A percentile compares a stretch with the other conserved stretches of the same genome.
Evolutionary conservation across 768 basidiomycete genomes (phyloP).

Genomic region (Nevesoporus exiguus): DNA sequence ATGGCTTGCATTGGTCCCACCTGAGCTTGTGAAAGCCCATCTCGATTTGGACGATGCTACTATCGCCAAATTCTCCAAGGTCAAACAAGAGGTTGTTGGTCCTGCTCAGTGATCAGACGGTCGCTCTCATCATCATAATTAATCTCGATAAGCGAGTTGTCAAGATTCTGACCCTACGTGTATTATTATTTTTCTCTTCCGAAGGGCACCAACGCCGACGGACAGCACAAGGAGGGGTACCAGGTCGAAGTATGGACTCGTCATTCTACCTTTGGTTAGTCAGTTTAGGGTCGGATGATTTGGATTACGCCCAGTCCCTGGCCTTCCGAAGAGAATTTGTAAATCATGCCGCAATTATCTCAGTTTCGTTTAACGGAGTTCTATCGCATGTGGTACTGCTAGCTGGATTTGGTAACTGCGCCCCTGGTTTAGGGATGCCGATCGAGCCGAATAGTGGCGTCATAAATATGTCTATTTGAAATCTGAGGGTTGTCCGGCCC

Average conservation of each 20-base stretch:
- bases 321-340: neutral
- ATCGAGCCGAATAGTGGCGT: no score
- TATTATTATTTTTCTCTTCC: constrained; percentile 5
- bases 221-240: neutral
- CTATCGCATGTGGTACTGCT: neutral
- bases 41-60: constrained; percentile 51
- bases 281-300: neutral
- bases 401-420: no score
- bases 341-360: neutral
- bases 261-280: neutral
- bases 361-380: neutral
- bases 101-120: constrained; percentile 6
- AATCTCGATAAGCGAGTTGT: neutral
- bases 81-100: constrained; percentile 49
- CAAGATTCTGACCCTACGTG: constrained; percentile 5
- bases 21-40: constrained; percentile 57
- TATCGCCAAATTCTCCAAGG: constrained; percentile 46
- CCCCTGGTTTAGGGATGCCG: no score
- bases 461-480: no score
- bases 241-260: neutral
- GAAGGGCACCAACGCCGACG: neutral
- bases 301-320: neutral
- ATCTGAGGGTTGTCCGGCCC: no score
- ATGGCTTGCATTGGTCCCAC: constrained; percentile 62
- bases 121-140: neutral